A percentile compares a stretch with the other conserved stretches of the same genome.
phyloP scores from a whole-genome alignment of 2,329 filamentous ascomycete species.

The Trichoderma lentiforme region DNA sequence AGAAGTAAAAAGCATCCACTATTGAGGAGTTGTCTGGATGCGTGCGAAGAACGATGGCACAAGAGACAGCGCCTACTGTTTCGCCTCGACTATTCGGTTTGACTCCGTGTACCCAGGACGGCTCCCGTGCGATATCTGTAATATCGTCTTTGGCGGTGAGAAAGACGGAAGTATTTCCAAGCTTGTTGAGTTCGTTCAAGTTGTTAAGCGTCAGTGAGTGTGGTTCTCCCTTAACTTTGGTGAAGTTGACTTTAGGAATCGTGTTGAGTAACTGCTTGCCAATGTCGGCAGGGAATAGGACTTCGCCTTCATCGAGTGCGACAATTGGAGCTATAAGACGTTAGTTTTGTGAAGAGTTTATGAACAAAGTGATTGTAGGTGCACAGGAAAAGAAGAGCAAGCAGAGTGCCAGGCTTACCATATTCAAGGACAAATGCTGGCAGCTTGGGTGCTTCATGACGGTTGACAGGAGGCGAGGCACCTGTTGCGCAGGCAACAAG shows the following conservation, averaged over 20 bases:
- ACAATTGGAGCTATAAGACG: background rate
- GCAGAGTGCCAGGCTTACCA: background rate
- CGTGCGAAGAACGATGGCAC: background rate
- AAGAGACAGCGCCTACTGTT: background rate
- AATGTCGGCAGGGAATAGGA: background rate
- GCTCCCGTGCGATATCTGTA: background rate
- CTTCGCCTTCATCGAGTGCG: background rate
- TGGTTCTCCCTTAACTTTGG: background rate
- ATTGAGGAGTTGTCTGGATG: background rate
- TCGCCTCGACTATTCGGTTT: background rate
- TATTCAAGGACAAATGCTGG: background rate
- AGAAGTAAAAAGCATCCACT: background rate
- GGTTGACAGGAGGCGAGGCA: background rate
- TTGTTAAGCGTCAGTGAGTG: background rate
- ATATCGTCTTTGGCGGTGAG: background rate
- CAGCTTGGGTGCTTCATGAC: background rate
- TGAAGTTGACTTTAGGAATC: conserved; percentile 1
- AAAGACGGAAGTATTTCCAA: background rate
- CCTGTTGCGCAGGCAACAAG: background rate
- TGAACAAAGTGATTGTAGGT: no score
- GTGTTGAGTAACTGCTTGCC: background rate
- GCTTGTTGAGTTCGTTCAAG: conserved; percentile 4
- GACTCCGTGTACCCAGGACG: background rate
- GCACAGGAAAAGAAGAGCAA: background rate
- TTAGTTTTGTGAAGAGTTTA: background rate